phyloP scores from a whole-genome alignment of 2,329 filamentous ascomycete genomes.

The Fusarium musae region DNA sequence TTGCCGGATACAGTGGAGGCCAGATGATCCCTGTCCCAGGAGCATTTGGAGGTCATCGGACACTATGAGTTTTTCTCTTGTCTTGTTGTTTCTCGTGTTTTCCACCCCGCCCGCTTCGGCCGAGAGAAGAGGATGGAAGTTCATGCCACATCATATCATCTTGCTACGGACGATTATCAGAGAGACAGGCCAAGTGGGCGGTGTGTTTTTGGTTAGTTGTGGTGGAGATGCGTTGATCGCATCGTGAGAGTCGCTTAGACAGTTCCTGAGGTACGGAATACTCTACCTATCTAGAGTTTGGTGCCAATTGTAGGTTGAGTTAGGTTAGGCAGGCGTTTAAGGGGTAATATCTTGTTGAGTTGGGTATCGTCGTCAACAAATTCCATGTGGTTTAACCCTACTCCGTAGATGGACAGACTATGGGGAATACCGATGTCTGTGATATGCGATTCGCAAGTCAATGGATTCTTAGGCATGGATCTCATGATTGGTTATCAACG shows the following conservation, averaged over 20 bases:
- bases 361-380: constrained; percentile 20
- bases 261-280: too few species aligned
- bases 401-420: background rate
- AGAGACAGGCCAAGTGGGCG: constrained; percentile 3
- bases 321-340: constrained; percentile 4
- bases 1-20: constrained; percentile 11
- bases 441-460: background rate
- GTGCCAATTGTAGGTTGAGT: background rate
- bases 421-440: background rate
- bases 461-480: background rate
- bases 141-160: constrained; percentile 41
- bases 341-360: constrained; percentile 19
- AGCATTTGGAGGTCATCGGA: constrained; percentile 42
- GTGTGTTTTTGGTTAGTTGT: constrained; percentile 15
- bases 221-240: constrained; percentile 21
- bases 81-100: constrained; percentile 9
- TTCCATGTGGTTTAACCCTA: background rate
- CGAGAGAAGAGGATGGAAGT: constrained; percentile 18
- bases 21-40: constrained; percentile 18
- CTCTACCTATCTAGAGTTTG: background rate
- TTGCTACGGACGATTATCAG: constrained; percentile 5
- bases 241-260: constrained; percentile 4
- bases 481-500: constrained; percentile 2
- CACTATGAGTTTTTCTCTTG: constrained; percentile 25
- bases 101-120: constrained; percentile 34